Base-by-base conservation (phyloP, 306 rosid genomes). In the Quillaja saponaria region DNA sequence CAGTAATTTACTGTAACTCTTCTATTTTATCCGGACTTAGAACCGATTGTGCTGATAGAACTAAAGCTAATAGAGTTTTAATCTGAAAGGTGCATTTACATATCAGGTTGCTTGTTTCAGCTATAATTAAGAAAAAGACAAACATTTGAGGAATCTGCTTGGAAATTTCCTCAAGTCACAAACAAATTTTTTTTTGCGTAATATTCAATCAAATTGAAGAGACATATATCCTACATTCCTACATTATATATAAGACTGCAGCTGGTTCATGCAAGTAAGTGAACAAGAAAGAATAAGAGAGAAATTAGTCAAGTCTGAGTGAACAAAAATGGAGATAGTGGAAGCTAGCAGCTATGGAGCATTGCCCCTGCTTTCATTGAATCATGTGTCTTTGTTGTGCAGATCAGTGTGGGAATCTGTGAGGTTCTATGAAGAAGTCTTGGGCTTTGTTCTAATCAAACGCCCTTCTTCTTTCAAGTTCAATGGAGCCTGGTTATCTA, bases 381-480 rank as follows among this genome's bases (percentile, higher is more conserved):
- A 87, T 31, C 91, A 87, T 35, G 91, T 87, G 11, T 87, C 91
- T 0, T 56, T 85, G 50, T 35, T 82, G 52, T 87, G 95, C 71
- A 80, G 85, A 78, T 80, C 91, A 10, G 91, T 87, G 35, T 80
- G 82, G 91, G 82, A 73, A 4, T 87, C 95, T 3, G 63, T 61
- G 74, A 81, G 80, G 58, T 87, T 87, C 74, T 87, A 87, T 19
- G 87, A 85, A 61, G 79, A 87, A 10, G 84, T 87, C 11, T 55
- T 87, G 79, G 95, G 95, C 57, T 85, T 87, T 64, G 87, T 78
- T 72, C 81, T 79, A 74, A 82, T 87, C 80, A 87, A 87, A 75
- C 81, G 91, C 58, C 95, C 95, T 11, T 85, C 91, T 53, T 87
- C 95, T 65, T 87, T 87, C 85, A 85, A 82, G 6, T 87, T 87